Base-by-base conservation (phyloP, 441 rosid genomes). In the Aquilaria agallochum region DNA sequence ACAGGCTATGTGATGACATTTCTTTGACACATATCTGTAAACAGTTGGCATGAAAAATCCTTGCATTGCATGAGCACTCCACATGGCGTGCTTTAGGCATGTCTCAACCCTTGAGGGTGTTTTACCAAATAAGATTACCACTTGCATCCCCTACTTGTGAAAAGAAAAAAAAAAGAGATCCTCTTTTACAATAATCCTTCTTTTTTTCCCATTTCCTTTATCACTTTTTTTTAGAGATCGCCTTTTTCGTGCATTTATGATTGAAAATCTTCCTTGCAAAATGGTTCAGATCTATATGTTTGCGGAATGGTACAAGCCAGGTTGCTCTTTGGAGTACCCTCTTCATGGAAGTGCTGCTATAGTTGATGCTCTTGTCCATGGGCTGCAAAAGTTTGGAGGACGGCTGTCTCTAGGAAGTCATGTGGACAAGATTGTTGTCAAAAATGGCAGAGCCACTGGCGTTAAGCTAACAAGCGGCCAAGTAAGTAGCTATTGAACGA, bases 231-330 rank as follows among this genome's bases (percentile, higher is more conserved):
- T 50, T 54, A 12, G 9, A 34, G 48, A 36, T 15, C 31, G 12
- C 10, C 53, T 57, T 10, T 40, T 51, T 11, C n/a, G 48, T 32
- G 36, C 68, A 27, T 49, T 40, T 5, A 14, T 60, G 20, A 49
- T 20, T 50, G 31, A 40, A 6, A 40, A 40, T 5, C 9, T 40
- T 40, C 44, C 44, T 40, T 4, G 5, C 49, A 42, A 11, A 58
- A 60, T 75, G 49, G 66, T 79, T 63, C 82, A 92, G 95, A 68
- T 89, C 51, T 89, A 92, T 81, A 89, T 89, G 94, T 88, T 89
- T 74, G 90, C 97, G 2, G 97, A 90, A 73, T 93, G 96, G 98
- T 93, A 93, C 72, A 90, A 93, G 72, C 95, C 96, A 46, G 96
- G 95, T 50, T 90, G 95, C 77, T 66, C 80, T 42, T 64, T 93